Evolutionary conservation across 1,284 basidiomycete genomes (phyloP).

Genomic region (Apiotrichum domesticum): DNA sequence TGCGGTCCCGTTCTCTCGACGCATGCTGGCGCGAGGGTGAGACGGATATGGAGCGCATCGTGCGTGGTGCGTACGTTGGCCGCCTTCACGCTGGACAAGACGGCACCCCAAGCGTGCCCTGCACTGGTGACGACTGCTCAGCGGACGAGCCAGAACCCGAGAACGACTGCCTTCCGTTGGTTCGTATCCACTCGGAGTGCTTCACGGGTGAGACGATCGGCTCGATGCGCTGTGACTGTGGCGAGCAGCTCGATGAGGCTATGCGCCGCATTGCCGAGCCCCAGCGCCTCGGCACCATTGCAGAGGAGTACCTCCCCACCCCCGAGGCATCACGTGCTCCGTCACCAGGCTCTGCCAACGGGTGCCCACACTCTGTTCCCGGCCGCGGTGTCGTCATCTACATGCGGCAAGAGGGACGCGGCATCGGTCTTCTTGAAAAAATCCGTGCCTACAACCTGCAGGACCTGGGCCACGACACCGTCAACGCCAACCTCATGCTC

Average conservation of each 20-base stretch:
- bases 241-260: conserved; percentile 96
- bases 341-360: conserved; percentile 12
- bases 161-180: conserved; percentile 59
- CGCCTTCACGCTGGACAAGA: conserved; percentile 51
- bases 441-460: conserved; percentile 97
- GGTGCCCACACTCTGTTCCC: conserved; percentile 43
- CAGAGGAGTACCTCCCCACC: conserved; percentile 33
- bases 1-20: conserved; percentile 79
- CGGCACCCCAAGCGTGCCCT: conserved; percentile 27
- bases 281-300: conserved; percentile 44
- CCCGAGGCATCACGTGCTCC: conserved; percentile 37
- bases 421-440: conserved; percentile 93
- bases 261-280: conserved; percentile 82
- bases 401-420: conserved; percentile 96
- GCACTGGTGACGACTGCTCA: conserved; percentile 7
- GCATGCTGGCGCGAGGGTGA: conserved; percentile 78
- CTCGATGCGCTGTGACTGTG: conserved; percentile 97
- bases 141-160: conserved; percentile 8
- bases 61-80: conserved; percentile 89
- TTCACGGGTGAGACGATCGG: conserved; percentile 98
- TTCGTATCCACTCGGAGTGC: conserved; percentile 96
- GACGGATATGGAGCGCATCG: conserved; percentile 88
- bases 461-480: conserved; percentile 96
- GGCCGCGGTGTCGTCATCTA: conserved; percentile 92
- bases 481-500: conserved; percentile 91